These are phyloP conservation scores for Silene noctiflora DNA, from an alignment of 179 eudicot species.

Conservation along the genomic window DNA sequence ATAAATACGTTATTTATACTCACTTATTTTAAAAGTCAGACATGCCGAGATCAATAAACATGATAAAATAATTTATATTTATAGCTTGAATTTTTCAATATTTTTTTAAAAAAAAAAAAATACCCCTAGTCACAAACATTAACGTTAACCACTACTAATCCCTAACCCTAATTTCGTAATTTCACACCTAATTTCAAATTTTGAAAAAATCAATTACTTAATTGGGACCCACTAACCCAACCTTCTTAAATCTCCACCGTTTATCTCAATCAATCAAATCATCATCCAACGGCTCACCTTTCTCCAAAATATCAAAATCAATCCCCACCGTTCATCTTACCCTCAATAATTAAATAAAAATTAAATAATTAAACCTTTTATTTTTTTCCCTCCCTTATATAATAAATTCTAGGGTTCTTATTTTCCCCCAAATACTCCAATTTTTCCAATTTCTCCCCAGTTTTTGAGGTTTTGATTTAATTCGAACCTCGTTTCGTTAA, in stretches of 20 bases:
- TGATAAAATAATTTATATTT: no score
- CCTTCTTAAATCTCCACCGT: not conserved
- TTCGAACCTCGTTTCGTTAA: not conserved
- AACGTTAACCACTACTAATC: not conserved
- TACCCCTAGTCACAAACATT: not conserved
- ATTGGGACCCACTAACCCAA: not conserved
- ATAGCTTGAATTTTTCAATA: no score
- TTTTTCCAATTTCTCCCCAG: not conserved
- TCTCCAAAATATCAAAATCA: not conserved
- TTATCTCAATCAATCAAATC: not conserved
- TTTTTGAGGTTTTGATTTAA: not conserved
- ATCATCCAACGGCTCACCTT: not conserved
- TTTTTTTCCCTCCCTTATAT: not conserved
- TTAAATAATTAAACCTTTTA: not conserved
- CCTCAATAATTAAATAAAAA: no score
- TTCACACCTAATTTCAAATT: not conserved
- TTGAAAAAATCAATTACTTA: not conserved
- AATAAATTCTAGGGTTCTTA: conserved; percentile 10
- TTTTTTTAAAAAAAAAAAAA: no score
- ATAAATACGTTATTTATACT: no score
- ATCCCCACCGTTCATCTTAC: not conserved
- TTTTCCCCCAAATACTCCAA: not conserved
- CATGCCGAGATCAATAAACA: no score
- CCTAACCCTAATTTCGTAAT: not conserved
- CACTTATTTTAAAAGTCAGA: no score